A percentile compares a stretch with the other conserved stretches of the same genome.
Conservation (phyloP, 257 asterid genomes). For the Solanum medicagineum region DNA sequence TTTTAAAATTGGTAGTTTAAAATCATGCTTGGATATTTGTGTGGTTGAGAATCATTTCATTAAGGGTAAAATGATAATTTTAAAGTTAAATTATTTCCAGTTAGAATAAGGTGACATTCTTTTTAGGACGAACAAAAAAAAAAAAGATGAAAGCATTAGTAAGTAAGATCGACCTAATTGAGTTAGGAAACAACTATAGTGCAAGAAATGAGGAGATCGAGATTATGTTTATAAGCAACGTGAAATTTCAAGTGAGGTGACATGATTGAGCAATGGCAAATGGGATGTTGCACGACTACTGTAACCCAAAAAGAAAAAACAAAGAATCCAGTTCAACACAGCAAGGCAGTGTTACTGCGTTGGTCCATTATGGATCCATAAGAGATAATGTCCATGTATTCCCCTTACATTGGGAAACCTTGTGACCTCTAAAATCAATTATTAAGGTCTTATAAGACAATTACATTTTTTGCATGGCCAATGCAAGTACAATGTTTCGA, state of each 20-base stretch:
- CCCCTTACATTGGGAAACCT: neutral
- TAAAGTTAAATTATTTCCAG: no score
- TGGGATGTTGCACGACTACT: neutral
- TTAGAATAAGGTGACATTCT: no score
- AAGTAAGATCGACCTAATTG: no score
- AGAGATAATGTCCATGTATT: neutral
- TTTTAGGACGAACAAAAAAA: no score
- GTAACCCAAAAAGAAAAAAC: neutral
- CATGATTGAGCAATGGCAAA: neutral
- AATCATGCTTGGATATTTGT: no score
- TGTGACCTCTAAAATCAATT: neutral
- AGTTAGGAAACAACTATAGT: no score
- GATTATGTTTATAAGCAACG: neutral
- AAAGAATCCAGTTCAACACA: neutral
- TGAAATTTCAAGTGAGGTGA: neutral
- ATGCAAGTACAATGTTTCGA: neutral
- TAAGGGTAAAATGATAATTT: no score
- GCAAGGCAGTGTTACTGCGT: neutral
- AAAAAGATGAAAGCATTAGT: no score
- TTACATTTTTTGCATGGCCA: neutral
- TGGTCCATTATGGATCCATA: neutral
- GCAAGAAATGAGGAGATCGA: no score
- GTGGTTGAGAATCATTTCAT: no score
- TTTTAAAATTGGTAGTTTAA: no score
- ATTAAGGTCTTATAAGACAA: neutral